Conservation (phyloP, 2,329 filamentous ascomycete genomes). For the Verticillium tricorpus region DNA sequence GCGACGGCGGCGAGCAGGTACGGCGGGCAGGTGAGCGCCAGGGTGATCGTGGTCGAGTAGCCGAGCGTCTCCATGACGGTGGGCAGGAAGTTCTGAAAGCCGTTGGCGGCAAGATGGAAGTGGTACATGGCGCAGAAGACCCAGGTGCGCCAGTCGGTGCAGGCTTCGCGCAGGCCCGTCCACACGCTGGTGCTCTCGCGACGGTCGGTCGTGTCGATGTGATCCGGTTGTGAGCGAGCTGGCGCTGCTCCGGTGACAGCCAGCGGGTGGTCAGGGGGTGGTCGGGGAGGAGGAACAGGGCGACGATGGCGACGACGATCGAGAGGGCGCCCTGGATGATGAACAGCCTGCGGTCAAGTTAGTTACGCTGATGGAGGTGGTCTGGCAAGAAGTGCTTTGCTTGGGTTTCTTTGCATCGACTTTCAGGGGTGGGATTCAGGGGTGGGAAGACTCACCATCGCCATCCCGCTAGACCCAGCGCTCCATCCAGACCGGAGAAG, state of each 20-base stretch:
- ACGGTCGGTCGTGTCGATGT: conserved; percentile 19
- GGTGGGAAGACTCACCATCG: conserved; percentile 15
- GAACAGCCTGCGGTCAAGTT: conserved; percentile 15
- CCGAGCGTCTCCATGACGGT: conserved; percentile 63
- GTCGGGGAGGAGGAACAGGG: conserved; percentile 17
- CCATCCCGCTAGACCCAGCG: conserved; percentile 21
- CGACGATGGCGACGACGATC: conserved; percentile 13
- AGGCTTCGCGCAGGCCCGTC: conserved; percentile 22
- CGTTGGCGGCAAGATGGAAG: conserved; percentile 36
- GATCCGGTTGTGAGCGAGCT: conserved; percentile 36
- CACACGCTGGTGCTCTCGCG: conserved; percentile 30
- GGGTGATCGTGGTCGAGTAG: conserved; percentile 30
- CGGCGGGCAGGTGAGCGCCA: conserved; percentile 42
- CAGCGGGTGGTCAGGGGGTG: conserved; percentile 26
- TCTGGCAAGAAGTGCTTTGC: too few relatives aligned
- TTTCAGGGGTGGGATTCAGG: neutral
- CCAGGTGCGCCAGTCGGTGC: conserved; percentile 20
- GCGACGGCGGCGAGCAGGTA: conserved; percentile 32
- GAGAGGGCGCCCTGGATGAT: conserved; percentile 21
- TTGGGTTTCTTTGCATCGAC: neutral
- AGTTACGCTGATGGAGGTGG: too few relatives aligned
- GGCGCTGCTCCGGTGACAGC: conserved; percentile 28
- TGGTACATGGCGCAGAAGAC: conserved; percentile 20
- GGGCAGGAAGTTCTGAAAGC: conserved; percentile 73
- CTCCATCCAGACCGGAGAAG: conserved; percentile 25